Conservation (phyloP, 257 asterid species). For the Solanum paucissectum region DNA sequence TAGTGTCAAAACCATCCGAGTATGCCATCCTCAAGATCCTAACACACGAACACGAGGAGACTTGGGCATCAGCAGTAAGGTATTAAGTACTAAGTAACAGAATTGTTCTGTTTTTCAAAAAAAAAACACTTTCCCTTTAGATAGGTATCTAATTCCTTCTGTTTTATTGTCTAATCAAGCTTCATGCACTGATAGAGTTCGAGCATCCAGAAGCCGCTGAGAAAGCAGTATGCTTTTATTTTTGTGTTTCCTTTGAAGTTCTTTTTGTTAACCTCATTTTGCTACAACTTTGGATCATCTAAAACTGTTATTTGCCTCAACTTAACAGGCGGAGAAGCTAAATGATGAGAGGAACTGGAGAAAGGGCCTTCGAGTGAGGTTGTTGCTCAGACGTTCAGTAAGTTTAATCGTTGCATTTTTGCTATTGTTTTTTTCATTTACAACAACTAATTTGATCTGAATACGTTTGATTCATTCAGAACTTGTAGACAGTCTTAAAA, state of each 20-base stretch:
- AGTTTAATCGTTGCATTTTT: neutral
- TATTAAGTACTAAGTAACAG: neutral
- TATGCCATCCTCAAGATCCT: constrained; percentile 93
- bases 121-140: neutral
- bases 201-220: constrained; percentile 79
- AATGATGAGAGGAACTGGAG: constrained; percentile 91
- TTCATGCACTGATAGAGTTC: constrained; percentile 84
- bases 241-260: neutral
- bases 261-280: neutral
- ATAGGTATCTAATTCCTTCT: neutral
- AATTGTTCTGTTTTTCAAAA: neutral
- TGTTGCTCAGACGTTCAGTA: constrained; percentile 79
- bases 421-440: neutral
- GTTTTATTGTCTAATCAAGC: constrained; percentile 18
- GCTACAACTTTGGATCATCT: neutral
- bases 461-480: neutral
- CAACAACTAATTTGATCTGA: neutral
- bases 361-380: constrained; percentile 82
- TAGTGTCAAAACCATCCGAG: constrained; percentile 74
- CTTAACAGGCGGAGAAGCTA: constrained; percentile 56
- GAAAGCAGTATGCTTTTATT: constrained; percentile 49
- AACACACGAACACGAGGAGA: constrained; percentile 61
- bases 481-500: neutral
- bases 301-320: neutral
- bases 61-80: constrained; percentile 71